Evolutionary conservation across 345 rosid species (phyloP).

Genomic region (Anacardium occidentale): DNA sequence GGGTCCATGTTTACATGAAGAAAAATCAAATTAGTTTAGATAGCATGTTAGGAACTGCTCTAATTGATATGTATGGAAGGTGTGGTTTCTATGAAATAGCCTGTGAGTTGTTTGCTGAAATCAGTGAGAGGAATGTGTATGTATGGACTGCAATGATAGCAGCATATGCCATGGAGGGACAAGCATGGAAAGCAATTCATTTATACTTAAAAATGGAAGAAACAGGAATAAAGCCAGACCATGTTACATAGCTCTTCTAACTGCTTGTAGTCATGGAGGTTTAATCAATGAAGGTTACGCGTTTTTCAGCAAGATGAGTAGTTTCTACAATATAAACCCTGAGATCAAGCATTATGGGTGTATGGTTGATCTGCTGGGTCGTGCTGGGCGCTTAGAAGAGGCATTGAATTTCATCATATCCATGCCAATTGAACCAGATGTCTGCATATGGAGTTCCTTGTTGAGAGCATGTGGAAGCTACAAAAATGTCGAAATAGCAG

Average conservation of each 20-base stretch:
- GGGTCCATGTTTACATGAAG: constrained; percentile 26
- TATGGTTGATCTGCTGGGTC: constrained; percentile 10
- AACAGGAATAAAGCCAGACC: constrained; percentile 9
- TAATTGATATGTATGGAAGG: constrained; percentile 35
- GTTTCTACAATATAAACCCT: constrained; percentile 21
- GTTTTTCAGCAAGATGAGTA: constrained; percentile 22
- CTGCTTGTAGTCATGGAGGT: constrained; percentile 32
- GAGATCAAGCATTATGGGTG: constrained; percentile 11
- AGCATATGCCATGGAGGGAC: neutral
- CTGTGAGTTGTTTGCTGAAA: constrained; percentile 7
- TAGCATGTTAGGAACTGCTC: constrained; percentile 19
- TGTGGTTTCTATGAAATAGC: constrained; percentile 1
- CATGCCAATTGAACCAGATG: constrained; percentile 23
- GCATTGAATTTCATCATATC: neutral
- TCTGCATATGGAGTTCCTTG: constrained; percentile 10
- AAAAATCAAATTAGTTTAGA: constrained; percentile 20
- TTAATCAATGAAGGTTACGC: constrained; percentile 26
- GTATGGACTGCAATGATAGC: constrained; percentile 11
- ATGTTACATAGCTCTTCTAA: constrained; percentile 23
- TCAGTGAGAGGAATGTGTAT: constrained; percentile 1
- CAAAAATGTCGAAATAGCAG: constrained; percentile 14
- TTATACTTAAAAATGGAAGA: constrained; percentile 27
- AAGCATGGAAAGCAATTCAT: constrained; percentile 1
- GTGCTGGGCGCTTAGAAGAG: constrained; percentile 7
- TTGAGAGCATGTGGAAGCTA: neutral